phyloP scores from a whole-genome alignment of 805 yeast genomes.

The Hagleromyces aurorensis region DNA sequence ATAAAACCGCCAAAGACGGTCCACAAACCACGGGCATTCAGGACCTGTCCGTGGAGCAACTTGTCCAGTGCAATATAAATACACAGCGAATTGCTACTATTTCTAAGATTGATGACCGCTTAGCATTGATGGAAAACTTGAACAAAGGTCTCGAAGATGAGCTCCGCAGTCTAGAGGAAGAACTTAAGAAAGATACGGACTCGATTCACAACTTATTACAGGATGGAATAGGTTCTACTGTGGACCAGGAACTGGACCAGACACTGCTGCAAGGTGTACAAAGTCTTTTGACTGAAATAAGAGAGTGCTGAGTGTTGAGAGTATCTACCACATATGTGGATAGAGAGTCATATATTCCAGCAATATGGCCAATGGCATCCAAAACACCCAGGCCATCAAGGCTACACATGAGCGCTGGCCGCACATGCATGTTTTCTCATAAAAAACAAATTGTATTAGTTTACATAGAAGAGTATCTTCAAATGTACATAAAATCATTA shows the following conservation, averaged over 20 bases:
- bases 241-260: conserved; percentile 14
- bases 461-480: no score
- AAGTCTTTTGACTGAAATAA: conserved; percentile 24
- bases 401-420: no score
- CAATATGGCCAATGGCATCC: no score
- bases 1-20: conserved; percentile 8
- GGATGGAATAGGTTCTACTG: conserved; percentile 20
- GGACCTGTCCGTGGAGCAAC: conserved; percentile 19
- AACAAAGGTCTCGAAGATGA: conserved; percentile 20
- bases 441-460: no score
- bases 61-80: conserved; percentile 22
- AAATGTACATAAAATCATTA: no score
- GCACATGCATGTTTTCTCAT: no score
- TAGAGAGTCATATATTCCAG: no score
- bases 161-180: conserved; percentile 14
- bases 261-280: conserved; percentile 20
- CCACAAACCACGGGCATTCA: conserved; percentile 11
- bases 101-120: conserved; percentile 19
- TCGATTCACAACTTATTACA: conserved; percentile 29
- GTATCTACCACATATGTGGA: no score
- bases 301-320: no score
- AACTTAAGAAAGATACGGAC: conserved; percentile 18
- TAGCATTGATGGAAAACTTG: conserved; percentile 14
- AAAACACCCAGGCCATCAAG: no score
- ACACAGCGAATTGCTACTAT: conserved; percentile 16